phyloP scores from a whole-genome alignment of 2,329 filamentous ascomycete species.

The Apiospora hydei region DNA sequence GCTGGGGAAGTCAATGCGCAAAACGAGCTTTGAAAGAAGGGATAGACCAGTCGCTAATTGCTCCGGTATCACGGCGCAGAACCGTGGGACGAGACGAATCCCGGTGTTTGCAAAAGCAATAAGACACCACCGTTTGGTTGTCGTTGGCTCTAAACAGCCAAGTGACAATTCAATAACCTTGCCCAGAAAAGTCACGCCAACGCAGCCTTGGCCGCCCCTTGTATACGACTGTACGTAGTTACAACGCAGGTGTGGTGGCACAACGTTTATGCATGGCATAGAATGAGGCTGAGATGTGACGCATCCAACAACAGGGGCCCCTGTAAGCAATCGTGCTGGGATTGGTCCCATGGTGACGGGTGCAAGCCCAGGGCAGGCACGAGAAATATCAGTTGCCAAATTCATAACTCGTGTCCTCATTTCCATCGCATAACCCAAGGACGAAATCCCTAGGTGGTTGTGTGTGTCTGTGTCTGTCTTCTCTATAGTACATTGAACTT shows the following conservation, averaged over 20 bases:
- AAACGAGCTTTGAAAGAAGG: background rate
- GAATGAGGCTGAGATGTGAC: slow-evolving; percentile 4
- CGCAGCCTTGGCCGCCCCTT: background rate
- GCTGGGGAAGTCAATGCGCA: background rate
- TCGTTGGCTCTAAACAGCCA: background rate
- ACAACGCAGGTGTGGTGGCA: background rate
- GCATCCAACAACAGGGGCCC: background rate
- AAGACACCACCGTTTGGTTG: background rate
- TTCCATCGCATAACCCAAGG: slow-evolving; percentile 10
- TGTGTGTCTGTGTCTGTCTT: background rate
- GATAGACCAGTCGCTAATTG: background rate
- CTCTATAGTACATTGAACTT: slow-evolving; percentile 16
- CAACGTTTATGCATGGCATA: slow-evolving; percentile 1
- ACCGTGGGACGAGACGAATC: background rate
- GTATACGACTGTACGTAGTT: background rate
- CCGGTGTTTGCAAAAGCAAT: background rate
- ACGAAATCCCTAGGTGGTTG: background rate
- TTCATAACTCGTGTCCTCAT: slow-evolving; percentile 16
- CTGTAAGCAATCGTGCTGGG: background rate
- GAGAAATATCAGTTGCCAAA: background rate
- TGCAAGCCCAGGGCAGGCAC: background rate
- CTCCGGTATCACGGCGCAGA: background rate
- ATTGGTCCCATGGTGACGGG: background rate
- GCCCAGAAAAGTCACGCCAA: background rate
- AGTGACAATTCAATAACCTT: background rate